Evolutionary conservation across 2,329 filamentous ascomycete genomes (phyloP).

Genomic region (Xylariales sp.): DNA sequence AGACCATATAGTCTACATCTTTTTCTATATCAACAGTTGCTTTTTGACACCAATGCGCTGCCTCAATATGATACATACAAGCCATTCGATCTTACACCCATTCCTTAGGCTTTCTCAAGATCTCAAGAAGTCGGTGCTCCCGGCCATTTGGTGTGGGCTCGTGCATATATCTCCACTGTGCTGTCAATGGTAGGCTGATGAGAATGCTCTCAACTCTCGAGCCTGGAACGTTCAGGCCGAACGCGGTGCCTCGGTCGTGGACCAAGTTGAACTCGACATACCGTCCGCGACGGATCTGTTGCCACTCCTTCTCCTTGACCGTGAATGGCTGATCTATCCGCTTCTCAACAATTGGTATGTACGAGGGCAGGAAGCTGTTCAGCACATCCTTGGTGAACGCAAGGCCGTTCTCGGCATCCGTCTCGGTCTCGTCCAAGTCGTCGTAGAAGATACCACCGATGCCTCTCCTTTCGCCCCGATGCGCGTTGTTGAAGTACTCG

Average conservation of each 20-base stretch:
- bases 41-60: no score
- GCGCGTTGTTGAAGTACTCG: conserved; percentile 92
- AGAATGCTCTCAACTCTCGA: conserved; percentile 93
- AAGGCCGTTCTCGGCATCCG: conserved; percentile 85
- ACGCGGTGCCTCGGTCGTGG: conserved; percentile 90
- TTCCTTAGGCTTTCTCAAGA: conserved; percentile 59
- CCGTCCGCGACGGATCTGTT: conserved; percentile 86
- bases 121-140: conserved; percentile 77
- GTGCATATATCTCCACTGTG: conserved; percentile 95
- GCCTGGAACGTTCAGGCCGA: conserved; percentile 88
- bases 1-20: no score
- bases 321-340: conserved; percentile 91
- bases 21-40: no score
- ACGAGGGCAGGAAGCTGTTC: conserved; percentile 82
- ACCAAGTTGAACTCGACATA: conserved; percentile 99
- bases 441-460: conserved; percentile 98
- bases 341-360: conserved; percentile 81
- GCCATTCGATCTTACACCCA: conserved; percentile 65
- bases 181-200: conserved; percentile 92
- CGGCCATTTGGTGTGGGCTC: conserved; percentile 67
- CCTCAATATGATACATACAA: no score
- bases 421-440: conserved; percentile 82
- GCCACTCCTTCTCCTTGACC: conserved; percentile 87
- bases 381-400: conserved; percentile 83
- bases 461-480: conserved; percentile 80